Conservation (phyloP, 805 yeast species). For the Saccharomycodes ludwigii region DNA sequence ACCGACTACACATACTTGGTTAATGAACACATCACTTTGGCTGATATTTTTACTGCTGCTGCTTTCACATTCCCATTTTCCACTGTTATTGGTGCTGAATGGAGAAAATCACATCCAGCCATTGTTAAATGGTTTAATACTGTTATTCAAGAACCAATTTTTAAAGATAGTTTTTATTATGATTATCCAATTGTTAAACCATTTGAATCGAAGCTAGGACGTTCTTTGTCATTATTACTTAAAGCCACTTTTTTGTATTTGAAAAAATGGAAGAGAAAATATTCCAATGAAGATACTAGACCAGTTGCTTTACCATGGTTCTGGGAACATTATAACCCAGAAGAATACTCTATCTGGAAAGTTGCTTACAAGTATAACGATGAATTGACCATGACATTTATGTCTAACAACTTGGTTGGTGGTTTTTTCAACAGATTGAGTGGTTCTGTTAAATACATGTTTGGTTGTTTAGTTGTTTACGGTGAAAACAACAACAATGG, state of each 20-base stretch:
- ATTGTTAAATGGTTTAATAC: conserved; percentile 64
- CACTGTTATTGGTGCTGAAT: conserved; percentile 46
- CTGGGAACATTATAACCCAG: conserved; percentile 89
- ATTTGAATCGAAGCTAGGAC: too few species aligned
- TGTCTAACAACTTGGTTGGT: conserved; percentile 96
- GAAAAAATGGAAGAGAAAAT: conserved; percentile 93
- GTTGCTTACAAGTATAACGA: conserved; percentile 97
- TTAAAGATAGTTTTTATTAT: too few species aligned
- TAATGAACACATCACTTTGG: conserved; percentile 47
- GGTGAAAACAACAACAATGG: conserved; percentile 99
- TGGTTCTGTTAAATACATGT: conserved; percentile 87
- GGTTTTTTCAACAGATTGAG: conserved; percentile 94
- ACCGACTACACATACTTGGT: conserved; percentile 57
- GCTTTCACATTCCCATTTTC: conserved; percentile 25
- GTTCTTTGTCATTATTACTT: too few species aligned
- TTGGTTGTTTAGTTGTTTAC: conserved; percentile 87
- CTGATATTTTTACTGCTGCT: conserved; percentile 14
- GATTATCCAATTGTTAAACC: too few species aligned
- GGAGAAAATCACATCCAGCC: conserved; percentile 52
- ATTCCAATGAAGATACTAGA: conserved; percentile 97
- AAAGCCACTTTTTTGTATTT: conserved; percentile 52
- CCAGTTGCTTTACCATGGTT: conserved; percentile 91
- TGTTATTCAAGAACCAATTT: conserved; percentile 32
- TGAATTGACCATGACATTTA: conserved; percentile 91
- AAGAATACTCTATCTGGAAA: conserved; percentile 91